Conservation (phyloP, 805 yeast genomes). For the Hanseniaspora lindneri region DNA sequence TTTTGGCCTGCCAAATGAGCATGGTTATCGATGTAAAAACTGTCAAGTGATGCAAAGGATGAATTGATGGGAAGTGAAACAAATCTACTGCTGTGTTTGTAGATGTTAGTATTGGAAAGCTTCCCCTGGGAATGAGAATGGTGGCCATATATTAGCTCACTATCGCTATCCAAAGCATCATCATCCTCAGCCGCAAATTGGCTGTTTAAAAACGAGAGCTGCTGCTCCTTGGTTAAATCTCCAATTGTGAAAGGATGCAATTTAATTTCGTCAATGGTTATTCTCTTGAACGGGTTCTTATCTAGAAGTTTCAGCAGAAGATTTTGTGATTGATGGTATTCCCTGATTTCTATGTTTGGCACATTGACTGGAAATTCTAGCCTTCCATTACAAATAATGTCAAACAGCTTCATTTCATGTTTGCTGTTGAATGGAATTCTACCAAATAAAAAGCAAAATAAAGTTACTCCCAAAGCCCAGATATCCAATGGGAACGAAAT, state of each 20-base stretch:
- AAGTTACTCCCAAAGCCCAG: slow-evolving; percentile 94
- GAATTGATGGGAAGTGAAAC: slow-evolving; percentile 59
- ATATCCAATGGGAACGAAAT: slow-evolving; percentile 80
- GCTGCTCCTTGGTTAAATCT: slow-evolving; percentile 30
- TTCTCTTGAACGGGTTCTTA: slow-evolving; percentile 58
- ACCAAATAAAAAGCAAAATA: slow-evolving; percentile 81
- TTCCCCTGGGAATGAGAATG: no score
- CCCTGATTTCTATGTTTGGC: slow-evolving; percentile 29
- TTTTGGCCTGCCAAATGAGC: slow-evolving; percentile 19
- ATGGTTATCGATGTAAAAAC: slow-evolving; percentile 49
- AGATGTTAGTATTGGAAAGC: no score
- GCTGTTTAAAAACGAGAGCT: slow-evolving; percentile 17
- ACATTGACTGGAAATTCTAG: slow-evolving; percentile 44
- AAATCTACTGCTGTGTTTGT: slow-evolving; percentile 29
- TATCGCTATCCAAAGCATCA: slow-evolving; percentile 20
- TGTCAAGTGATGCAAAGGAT: slow-evolving; percentile 67
- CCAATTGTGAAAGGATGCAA: slow-evolving; percentile 56
- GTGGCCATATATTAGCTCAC: not conserved
- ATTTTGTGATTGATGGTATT: slow-evolving; percentile 39
- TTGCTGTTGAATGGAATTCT: slow-evolving; percentile 79
- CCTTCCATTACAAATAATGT: slow-evolving; percentile 56
- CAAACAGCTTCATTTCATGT: slow-evolving; percentile 56
- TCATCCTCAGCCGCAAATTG: slow-evolving; percentile 10
- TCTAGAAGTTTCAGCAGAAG: slow-evolving; percentile 48
- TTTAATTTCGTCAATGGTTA: slow-evolving; percentile 61